These are phyloP conservation scores for Erucastrum elatum DNA, from an alignment of 345 rosid genomes.

Conservation along the genomic window DNA sequence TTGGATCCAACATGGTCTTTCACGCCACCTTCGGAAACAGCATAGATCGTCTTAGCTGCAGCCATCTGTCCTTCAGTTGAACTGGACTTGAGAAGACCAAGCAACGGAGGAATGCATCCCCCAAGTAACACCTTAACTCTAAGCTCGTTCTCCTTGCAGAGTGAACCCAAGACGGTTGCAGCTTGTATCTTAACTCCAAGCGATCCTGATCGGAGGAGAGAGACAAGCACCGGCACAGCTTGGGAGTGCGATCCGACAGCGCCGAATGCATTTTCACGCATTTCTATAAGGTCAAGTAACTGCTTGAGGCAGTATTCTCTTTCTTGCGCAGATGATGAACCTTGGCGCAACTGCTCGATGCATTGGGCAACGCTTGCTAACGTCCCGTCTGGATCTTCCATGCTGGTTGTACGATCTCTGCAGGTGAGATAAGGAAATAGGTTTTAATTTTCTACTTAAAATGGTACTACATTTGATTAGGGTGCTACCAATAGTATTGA, in stretches of 20 bases:
- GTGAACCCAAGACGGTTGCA: constrained; percentile 91
- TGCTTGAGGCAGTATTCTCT: constrained; percentile 84
- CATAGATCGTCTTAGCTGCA: constrained; percentile 91
- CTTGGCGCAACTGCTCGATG: constrained; percentile 93
- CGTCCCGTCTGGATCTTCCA: constrained; percentile 99
- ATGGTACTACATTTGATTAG: not conserved
- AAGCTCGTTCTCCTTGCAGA: constrained; percentile 98
- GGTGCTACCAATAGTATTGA: not conserved
- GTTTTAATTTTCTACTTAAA: not conserved
- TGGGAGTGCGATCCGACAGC: constrained; percentile 99
- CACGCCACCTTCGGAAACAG: constrained; percentile 95
- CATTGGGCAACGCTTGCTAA: constrained; percentile 98
- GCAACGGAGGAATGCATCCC: constrained; percentile 99
- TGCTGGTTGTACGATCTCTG: constrained; percentile 89
- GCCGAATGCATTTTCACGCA: constrained; percentile 91
- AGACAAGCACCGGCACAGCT: constrained; percentile 99
- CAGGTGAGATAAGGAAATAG: constrained; percentile 30
- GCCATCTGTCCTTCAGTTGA: constrained; percentile 96
- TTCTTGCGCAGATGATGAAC: constrained; percentile 87
- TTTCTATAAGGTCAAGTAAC: constrained; percentile 86
- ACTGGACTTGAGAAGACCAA: constrained; percentile 94
- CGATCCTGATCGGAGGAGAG: constrained; percentile 97
- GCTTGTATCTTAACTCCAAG: constrained; percentile 94
- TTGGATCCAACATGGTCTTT: constrained; percentile 98
- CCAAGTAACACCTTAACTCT: constrained; percentile 97